Evolutionary conservation across 225 moss, liverwort and hornwort genomes (phyloP).

Genomic region (Neckera pumila): DNA sequence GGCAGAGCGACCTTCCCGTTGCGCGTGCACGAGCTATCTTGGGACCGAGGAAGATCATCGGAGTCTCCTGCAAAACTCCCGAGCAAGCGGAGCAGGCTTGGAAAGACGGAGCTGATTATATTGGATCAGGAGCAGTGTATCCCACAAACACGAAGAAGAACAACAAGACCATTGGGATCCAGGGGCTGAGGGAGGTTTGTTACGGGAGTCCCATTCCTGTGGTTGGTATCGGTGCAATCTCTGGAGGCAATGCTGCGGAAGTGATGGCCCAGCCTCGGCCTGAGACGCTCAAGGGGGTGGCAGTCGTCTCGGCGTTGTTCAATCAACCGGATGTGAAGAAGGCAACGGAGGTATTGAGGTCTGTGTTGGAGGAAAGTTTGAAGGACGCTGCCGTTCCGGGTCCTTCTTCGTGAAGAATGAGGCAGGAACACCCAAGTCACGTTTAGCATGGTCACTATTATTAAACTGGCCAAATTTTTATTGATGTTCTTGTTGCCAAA

Average conservation of each 20-base stretch:
- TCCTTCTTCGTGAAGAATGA: neutral
- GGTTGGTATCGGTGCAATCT: slow-evolving; percentile 89
- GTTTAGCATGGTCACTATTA: neutral
- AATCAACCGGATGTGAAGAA: slow-evolving; percentile 61
- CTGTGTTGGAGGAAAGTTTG: slow-evolving; percentile 29
- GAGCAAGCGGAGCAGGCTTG: slow-evolving; percentile 82
- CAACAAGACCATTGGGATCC: slow-evolving; percentile 76
- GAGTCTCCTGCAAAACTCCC: slow-evolving; percentile 88
- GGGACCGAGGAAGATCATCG: slow-evolving; percentile 75
- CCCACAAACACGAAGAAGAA: slow-evolving; percentile 79
- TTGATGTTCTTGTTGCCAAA: neutral
- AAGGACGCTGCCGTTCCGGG: neutral
- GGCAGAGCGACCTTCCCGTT: slow-evolving; percentile 70
- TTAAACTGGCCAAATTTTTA: neutral
- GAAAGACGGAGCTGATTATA: slow-evolving; percentile 83
- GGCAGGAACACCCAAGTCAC: neutral
- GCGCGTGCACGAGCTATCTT: slow-evolving; percentile 67
- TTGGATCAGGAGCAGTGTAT: slow-evolving; percentile 89
- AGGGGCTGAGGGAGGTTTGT: slow-evolving; percentile 65
- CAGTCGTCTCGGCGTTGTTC: slow-evolving; percentile 81
- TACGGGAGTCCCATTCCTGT: slow-evolving; percentile 69
- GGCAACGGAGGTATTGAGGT: slow-evolving; percentile 38
- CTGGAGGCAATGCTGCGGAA: slow-evolving; percentile 41
- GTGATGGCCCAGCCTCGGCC: slow-evolving; percentile 66
- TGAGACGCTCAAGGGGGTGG: slow-evolving; percentile 58